Percentiles rank a stretch among this genome's conserved stretches.
Conservation (phyloP, 1,139 yeast species). For the Diutina sp. region DNA sequence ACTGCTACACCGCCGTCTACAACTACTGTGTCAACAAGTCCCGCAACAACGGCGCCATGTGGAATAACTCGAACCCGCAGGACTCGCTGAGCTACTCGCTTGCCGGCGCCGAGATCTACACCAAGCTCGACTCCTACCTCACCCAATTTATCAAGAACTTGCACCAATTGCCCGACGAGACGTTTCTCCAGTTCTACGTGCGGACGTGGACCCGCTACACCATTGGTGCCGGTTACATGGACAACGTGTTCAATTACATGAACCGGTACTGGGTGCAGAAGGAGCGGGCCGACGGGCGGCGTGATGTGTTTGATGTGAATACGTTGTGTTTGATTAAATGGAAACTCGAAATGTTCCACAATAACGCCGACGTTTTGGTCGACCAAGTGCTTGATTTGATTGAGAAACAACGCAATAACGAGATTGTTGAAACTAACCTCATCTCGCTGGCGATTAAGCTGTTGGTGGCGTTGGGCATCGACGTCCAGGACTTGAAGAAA, state of each 20-base stretch:
- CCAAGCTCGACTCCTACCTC: slow-evolving; percentile 56
- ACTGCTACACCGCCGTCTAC: slow-evolving; percentile 74
- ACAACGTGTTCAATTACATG: slow-evolving; percentile 90
- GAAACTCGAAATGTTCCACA: slow-evolving; percentile 72
- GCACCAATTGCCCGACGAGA: slow-evolving; percentile 41
- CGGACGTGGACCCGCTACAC: slow-evolving; percentile 82
- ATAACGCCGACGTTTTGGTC: slow-evolving; percentile 47
- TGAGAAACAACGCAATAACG: slow-evolving; percentile 68
- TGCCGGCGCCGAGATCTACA: slow-evolving; percentile 85
- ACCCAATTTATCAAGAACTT: slow-evolving; percentile 44
- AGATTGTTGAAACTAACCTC: slow-evolving; percentile 53
- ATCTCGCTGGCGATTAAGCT: slow-evolving; percentile 74
- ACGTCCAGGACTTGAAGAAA: slow-evolving; percentile 71
- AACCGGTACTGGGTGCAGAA: slow-evolving; percentile 97
- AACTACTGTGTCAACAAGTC: slow-evolving; percentile 86
- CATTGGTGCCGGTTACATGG: slow-evolving; percentile 83
- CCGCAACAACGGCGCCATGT: slow-evolving; percentile 13
- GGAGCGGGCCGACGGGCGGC: slow-evolving; percentile 90
- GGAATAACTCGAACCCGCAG: not conserved
- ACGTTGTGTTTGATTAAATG: slow-evolving; percentile 80
- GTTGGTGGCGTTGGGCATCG: slow-evolving; percentile 66
- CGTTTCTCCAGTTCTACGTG: slow-evolving; percentile 76
- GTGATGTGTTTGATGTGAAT: slow-evolving; percentile 82
- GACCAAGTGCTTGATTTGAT: slow-evolving; percentile 66
- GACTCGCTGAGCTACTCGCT: slow-evolving; percentile 24